phyloP scores from a whole-genome alignment of 2,329 filamentous ascomycete genomes.

The Exophiala viscosa region DNA sequence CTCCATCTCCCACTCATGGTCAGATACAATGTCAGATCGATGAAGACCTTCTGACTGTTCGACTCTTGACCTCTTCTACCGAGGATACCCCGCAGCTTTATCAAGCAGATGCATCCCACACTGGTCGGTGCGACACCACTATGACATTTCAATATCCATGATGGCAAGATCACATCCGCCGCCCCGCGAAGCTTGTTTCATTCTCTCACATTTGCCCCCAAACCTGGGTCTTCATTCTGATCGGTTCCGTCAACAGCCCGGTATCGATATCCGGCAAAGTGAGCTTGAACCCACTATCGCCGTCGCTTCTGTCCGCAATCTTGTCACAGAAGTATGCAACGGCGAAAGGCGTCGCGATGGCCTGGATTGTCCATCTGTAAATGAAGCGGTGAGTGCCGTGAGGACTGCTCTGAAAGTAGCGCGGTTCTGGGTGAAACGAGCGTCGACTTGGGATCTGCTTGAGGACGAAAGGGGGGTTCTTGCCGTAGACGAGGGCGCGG shows the following conservation, averaged over 20 bases:
- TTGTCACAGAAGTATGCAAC: conserved; percentile 20
- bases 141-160: too few relatives aligned
- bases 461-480: not conserved
- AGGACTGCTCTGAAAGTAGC: conserved; percentile 11
- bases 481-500: not conserved
- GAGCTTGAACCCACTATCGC: conserved; percentile 13
- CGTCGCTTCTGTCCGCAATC: conserved; percentile 11
- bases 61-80: too few relatives aligned
- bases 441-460: not conserved
- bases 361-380: conserved; percentile 21
- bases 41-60: too few relatives aligned
- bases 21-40: too few relatives aligned
- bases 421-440: conserved; percentile 16
- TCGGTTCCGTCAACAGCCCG: conserved; percentile 13
- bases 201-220: conserved; percentile 6
- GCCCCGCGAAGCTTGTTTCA: too few relatives aligned
- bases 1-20: too few relatives aligned
- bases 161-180: too few relatives aligned
- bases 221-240: conserved; percentile 11
- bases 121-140: too few relatives aligned
- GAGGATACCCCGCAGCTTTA: too few relatives aligned
- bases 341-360: conserved; percentile 15
- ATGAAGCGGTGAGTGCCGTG: conserved; percentile 18
- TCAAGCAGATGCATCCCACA: too few relatives aligned
- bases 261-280: conserved; percentile 11